Conservation (phyloP, 495 filamentous ascomycete genomes). For the Parathielavia hyrcaniae region DNA sequence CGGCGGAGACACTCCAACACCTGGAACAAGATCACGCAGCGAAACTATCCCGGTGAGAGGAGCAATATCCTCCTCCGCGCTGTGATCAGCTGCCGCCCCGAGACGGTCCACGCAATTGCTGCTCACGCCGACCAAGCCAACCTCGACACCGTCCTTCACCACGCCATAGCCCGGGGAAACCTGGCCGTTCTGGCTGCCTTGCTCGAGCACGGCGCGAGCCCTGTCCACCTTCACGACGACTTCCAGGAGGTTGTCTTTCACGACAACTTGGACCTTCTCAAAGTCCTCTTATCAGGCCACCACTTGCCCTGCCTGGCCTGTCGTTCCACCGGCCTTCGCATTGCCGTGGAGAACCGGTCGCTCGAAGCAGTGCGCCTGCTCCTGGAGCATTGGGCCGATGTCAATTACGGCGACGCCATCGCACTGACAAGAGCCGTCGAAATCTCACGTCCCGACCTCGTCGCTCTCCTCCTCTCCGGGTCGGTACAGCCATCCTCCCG, state of each 20-base stretch:
- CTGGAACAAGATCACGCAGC: constrained; percentile 23
- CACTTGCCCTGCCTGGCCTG: constrained; percentile 29
- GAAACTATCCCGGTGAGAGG: constrained; percentile 20
- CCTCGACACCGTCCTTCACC: constrained; percentile 29
- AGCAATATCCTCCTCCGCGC: constrained; percentile 29
- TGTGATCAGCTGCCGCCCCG: constrained; percentile 23
- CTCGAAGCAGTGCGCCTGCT: constrained; percentile 20
- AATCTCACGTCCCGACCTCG: constrained; percentile 23
- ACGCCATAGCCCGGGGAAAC: constrained; percentile 27
- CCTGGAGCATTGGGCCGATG: constrained; percentile 27
- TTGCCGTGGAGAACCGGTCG: constrained; percentile 30
- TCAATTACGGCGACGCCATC: constrained; percentile 26
- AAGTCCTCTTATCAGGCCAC: constrained; percentile 25
- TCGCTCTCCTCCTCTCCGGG: constrained; percentile 24
- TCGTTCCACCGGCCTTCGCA: constrained; percentile 27
- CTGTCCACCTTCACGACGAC: constrained; percentile 28
- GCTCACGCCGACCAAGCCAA: constrained; percentile 31
- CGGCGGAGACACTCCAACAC: constrained; percentile 18
- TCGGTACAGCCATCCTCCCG: constrained; percentile 25
- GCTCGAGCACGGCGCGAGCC: constrained; percentile 30
- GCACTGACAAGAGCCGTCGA: constrained; percentile 28
- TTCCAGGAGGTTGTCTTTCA: constrained; percentile 27
- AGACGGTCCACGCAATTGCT: constrained; percentile 26
- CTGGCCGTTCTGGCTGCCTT: constrained; percentile 24
- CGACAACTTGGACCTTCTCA: constrained; percentile 21